phyloP scores from a whole-genome alignment of 495 filamentous ascomycete genomes.

The Astrocystis sublimbata region DNA sequence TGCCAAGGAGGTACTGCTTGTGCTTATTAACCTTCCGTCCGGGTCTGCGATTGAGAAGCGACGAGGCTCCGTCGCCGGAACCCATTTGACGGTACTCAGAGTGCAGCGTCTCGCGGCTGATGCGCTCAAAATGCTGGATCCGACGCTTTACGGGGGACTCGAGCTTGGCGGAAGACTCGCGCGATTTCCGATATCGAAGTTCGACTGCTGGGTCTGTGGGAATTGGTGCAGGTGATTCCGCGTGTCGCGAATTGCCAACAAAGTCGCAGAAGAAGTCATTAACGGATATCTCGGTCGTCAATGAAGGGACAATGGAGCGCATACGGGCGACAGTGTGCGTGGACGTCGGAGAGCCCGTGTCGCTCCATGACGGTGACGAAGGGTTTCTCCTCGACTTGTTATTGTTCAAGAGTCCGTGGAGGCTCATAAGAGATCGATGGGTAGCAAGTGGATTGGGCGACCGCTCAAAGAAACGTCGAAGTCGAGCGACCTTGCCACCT shows the following conservation, averaged over 20 bases:
- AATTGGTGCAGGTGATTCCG: background rate
- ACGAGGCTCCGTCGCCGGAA: background rate
- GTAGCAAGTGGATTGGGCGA: constrained; percentile 19
- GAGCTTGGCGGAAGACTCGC: background rate
- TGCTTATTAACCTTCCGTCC: background rate
- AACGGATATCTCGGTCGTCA: constrained; percentile 29
- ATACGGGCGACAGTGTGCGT: constrained; percentile 20
- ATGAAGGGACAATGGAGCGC: constrained; percentile 21
- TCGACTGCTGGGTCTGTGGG: background rate
- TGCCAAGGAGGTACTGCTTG: constrained; percentile 2
- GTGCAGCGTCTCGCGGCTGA: constrained; percentile 18
- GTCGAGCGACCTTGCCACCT: constrained; percentile 27
- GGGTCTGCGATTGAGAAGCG: background rate
- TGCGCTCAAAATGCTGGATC: constrained; percentile 38
- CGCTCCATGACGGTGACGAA: constrained; percentile 6
- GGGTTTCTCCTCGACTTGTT: background rate
- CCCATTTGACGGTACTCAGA: background rate
- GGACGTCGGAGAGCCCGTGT: constrained; percentile 23
- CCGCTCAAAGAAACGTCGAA: constrained; percentile 34
- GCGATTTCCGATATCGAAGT: background rate
- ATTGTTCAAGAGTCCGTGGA: background rate
- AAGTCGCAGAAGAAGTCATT: constrained; percentile 34
- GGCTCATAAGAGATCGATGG: constrained; percentile 17
- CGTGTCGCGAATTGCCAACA: constrained; percentile 10
- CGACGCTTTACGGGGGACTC: constrained; percentile 38